Base-by-base conservation (phyloP, 768 basidiomycete species). In the Agrocybe praecox region DNA sequence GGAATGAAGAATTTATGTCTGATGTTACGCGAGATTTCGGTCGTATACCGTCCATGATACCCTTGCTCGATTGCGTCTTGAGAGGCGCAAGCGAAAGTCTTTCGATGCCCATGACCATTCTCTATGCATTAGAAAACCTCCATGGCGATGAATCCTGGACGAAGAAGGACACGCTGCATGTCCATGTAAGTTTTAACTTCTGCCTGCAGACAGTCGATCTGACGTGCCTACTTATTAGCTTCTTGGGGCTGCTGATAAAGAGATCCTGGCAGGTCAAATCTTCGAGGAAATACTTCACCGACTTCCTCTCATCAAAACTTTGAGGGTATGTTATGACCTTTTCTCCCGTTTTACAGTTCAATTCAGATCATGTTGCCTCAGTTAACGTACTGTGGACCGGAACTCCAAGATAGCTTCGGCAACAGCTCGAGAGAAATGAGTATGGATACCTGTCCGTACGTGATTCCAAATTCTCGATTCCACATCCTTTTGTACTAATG, bases 281-380 rank as follows among this genome's bases (percentile, higher is more conserved):
- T 74, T 75, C 52, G 74, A 75, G 53, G 73, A 74, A 49, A 69
- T 74, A n/a, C 48, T 75, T 8, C 73, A 75, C 53, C 66, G 73
- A 26, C 57, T 72, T 17, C 74, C 73, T 4, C 52, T 56, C 29
- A 65, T 74, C 10, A 67, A 72, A 24, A 61, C 47, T 0, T 56
- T 75, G 23, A 66, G 67, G 60, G 74, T 72, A 54, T 22, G 45
- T 24, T 24, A 12, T 26, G 12, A 7, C 33, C 14, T 19, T 12
- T 18, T 45, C 14, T 56, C 22, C 2, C 9, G 15, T 15, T 43
- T 8, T 18, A 29, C 4, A 29, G 15, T 7, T 29, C 40, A 11
- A 48, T 26, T 4, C 46, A 53, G 7, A 14, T 12, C 12, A 2
- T 53, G 7, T 22, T 15, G 36, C 4, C 14, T 6, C 45, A 72